phyloP scores from a whole-genome alignment of 208 protist species.

The Acanthamoeba triangularis region DNA sequence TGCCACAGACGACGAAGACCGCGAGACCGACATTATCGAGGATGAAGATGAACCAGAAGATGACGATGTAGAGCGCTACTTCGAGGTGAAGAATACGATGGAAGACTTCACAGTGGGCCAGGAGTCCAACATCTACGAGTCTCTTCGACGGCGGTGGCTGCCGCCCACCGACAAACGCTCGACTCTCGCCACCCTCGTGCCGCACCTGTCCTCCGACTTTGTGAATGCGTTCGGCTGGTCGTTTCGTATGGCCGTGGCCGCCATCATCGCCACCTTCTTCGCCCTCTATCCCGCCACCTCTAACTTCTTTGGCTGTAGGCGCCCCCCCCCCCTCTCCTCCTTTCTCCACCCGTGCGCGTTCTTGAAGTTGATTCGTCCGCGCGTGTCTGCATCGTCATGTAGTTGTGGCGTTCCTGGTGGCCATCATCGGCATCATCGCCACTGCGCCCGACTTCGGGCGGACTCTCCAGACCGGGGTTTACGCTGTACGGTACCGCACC shows the following conservation, averaged over 20 bases:
- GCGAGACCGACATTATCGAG: not conserved
- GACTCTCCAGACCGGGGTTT: not conserved
- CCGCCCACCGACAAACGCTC: not conserved
- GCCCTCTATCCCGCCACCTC: conserved; percentile 32
- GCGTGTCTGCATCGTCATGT: not conserved
- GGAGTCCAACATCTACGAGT: conserved; percentile 24
- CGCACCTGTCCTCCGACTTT: conserved; percentile 49
- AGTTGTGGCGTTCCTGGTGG: conserved; percentile 55
- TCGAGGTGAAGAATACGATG: conserved; percentile 28
- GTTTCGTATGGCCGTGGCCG: conserved; percentile 20
- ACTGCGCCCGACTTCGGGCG: conserved; percentile 32
- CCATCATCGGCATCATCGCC: conserved; percentile 46
- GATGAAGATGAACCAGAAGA: not conserved
- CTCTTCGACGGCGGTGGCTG: not conserved
- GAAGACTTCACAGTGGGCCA: conserved; percentile 65
- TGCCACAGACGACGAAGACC: too few species aligned
- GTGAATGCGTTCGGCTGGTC: conserved; percentile 42
- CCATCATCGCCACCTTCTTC: conserved; percentile 66
- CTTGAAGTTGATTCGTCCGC: not conserved
- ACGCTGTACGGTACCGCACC: not conserved
- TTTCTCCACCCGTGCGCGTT: not conserved
- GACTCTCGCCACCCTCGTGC: not conserved
- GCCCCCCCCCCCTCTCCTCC: not conserved
- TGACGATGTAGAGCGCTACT: conserved; percentile 28
- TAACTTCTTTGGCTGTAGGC: conserved; percentile 64